These are phyloP conservation scores for Urtica urens DNA, from an alignment of 306 rosid species.

Conservation along the genomic window DNA sequence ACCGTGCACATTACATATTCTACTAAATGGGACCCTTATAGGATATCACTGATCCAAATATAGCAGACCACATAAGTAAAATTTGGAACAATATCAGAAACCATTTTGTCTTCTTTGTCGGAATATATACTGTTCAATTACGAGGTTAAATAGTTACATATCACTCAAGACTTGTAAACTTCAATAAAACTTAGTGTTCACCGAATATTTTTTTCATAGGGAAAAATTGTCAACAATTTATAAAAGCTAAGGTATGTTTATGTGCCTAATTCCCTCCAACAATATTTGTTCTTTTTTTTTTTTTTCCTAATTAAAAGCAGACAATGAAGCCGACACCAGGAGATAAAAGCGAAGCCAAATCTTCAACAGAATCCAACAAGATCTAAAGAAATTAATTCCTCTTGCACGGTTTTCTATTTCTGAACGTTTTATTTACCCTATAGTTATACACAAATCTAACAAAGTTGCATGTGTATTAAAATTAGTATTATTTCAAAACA, in stretches of 20 bases:
- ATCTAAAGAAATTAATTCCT: background rate
- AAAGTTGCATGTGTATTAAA: too few relatives aligned
- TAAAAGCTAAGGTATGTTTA: too few relatives aligned
- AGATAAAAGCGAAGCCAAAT: conserved; percentile 4
- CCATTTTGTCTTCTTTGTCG: background rate
- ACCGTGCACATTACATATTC: too few relatives aligned
- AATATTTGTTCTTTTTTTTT: background rate
- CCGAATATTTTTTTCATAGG: too few relatives aligned
- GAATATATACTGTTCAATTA: background rate
- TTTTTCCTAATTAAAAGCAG: background rate
- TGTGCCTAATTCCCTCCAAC: too few relatives aligned
- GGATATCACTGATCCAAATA: conserved; percentile 5
- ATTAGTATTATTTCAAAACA: too few relatives aligned
- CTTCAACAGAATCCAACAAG: conserved; percentile 3
- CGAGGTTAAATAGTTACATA: too few relatives aligned
- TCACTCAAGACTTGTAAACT: too few relatives aligned
- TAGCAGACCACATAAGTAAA: conserved; percentile 5
- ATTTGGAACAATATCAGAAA: background rate
- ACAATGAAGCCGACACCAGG: conserved; percentile 2
- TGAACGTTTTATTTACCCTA: background rate
- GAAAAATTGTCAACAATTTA: too few relatives aligned
- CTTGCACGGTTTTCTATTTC: background rate
- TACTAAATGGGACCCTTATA: background rate
- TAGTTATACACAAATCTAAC: too few relatives aligned
- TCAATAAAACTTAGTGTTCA: too few relatives aligned